phyloP scores from a whole-genome alignment of 192 early-diverging fungal genomes.

The Spizellomyces sp. region DNA sequence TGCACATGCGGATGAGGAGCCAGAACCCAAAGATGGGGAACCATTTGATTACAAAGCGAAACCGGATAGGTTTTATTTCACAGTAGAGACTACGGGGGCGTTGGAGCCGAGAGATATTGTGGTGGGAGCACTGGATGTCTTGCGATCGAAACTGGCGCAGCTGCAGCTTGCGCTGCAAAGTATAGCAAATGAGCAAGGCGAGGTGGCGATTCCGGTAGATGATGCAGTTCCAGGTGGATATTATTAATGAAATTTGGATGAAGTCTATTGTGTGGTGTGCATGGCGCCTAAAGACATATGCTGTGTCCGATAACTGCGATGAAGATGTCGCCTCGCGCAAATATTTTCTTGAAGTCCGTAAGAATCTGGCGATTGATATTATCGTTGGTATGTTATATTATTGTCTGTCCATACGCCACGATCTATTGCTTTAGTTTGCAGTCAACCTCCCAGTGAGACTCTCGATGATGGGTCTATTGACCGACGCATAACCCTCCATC shows the following conservation, averaged over 20 bases:
- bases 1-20: slow-evolving; percentile 42
- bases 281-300: too few relatives aligned
- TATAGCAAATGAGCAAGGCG: slow-evolving; percentile 21
- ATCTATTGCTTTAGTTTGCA: too few relatives aligned
- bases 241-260: not conserved
- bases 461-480: too few relatives aligned
- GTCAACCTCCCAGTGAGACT: too few relatives aligned
- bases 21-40: slow-evolving; percentile 38
- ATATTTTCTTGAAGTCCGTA: too few relatives aligned
- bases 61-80: slow-evolving; percentile 58
- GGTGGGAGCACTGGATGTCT: slow-evolving; percentile 38
- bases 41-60: slow-evolving; percentile 58
- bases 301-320: too few relatives aligned
- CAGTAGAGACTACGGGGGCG: slow-evolving; percentile 53
- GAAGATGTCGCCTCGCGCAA: too few relatives aligned
- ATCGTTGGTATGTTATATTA: too few relatives aligned
- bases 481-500: too few relatives aligned
- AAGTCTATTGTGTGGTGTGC: too few relatives aligned
- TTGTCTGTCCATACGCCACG: too few relatives aligned
- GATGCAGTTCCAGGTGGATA: not conserved
- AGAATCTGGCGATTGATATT: too few relatives aligned
- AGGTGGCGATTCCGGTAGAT: slow-evolving; percentile 10
- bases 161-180: slow-evolving; percentile 15
- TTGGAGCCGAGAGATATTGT: slow-evolving; percentile 50
- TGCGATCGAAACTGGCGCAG: slow-evolving; percentile 46